Base-by-base conservation (phyloP, 495 filamentous ascomycete species). In the Aspergillus diversus region DNA sequence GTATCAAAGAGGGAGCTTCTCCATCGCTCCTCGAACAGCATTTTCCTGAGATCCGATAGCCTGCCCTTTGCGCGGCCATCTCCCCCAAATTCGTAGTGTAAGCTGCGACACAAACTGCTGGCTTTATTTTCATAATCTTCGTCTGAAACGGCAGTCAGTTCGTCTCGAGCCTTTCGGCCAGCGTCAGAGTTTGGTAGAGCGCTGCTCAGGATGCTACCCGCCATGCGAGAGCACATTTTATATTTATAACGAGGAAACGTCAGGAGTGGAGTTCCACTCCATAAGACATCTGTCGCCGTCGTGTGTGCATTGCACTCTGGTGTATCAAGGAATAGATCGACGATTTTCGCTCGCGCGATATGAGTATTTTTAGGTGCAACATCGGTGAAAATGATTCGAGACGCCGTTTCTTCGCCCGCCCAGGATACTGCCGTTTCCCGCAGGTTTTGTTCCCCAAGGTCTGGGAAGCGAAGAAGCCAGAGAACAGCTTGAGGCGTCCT, bases 211-310 rank as follows among this genome's bases (percentile, higher is more conserved):
- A 99, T 98, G 13, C 91, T 94, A 42, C 93, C 93, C 21, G 95
- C 95, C 90, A 99, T 98, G 55, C 96, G 88, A 47, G 92, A 96
- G 75, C 96, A 98, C 95, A 99, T 99, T 79, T 99, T 99, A 74
- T 97, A 97, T 57, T 87, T 84, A 75, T 97, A 95, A 34, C 94
- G 85, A n/a, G 93, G 93, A n/a, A 93, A 82, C 0, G 95, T 99
- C 57, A 98, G 80, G 55, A 99, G 81, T 37, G 95, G 95, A 6
- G 96, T 99, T 56, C 92, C 93, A 50, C 90, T 93, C 95, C 95
- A 99, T 21, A 98, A 81, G 8, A 98, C 89, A 70, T 99, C 95
- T 5, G 95, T 96, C 7, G 95, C 94, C 0, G 95, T 99, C 17
- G 96, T 99, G 76, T 99, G 95, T 5, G 92, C 95, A 72, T 98